A percentile compares a stretch with the other conserved stretches of the same genome.
Evolutionary conservation across 2,329 filamentous ascomycete genomes (phyloP).

Genomic region (Zymoseptoria ardabiliae): DNA sequence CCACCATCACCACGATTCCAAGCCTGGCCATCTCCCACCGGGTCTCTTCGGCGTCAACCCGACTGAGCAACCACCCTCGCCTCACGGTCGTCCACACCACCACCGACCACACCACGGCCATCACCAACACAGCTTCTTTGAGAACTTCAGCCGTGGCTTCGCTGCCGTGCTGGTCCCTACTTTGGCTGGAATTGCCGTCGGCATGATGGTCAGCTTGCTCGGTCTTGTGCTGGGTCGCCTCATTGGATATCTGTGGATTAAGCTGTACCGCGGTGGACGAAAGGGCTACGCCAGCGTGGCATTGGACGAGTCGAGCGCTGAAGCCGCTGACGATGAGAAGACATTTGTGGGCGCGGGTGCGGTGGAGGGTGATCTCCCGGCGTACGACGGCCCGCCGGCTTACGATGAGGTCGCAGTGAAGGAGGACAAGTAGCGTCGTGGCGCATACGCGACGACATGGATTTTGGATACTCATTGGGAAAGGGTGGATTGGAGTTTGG

Average conservation of each 20-base stretch:
- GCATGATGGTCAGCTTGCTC: constrained; percentile 58
- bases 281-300: constrained; percentile 27
- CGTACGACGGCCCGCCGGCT: constrained; percentile 30
- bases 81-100: constrained; percentile 29
- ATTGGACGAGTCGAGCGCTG: constrained; percentile 13
- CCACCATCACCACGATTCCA: constrained; percentile 16
- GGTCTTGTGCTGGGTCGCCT: constrained; percentile 60
- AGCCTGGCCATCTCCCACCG: neutral
- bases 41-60: constrained; percentile 14
- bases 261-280: constrained; percentile 43
- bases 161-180: constrained; percentile 61
- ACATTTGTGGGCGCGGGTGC: constrained; percentile 7
- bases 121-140: constrained; percentile 35
- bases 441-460: neutral
- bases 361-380: constrained; percentile 22
- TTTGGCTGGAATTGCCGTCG: constrained; percentile 60
- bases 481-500: neutral
- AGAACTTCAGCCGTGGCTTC: constrained; percentile 45
- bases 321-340: constrained; percentile 1
- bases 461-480: neutral
- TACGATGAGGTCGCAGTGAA: constrained; percentile 20
- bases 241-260: constrained; percentile 52
- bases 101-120: constrained; percentile 30
- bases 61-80: constrained; percentile 20
- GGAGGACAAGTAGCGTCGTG: constrained; percentile 9